Evolutionary conservation across 2,329 filamentous ascomycete genomes (phyloP), one percentile per base, ranked within the genome.

Genomic region (Nannizziopsis arthrosporioides): DNA sequence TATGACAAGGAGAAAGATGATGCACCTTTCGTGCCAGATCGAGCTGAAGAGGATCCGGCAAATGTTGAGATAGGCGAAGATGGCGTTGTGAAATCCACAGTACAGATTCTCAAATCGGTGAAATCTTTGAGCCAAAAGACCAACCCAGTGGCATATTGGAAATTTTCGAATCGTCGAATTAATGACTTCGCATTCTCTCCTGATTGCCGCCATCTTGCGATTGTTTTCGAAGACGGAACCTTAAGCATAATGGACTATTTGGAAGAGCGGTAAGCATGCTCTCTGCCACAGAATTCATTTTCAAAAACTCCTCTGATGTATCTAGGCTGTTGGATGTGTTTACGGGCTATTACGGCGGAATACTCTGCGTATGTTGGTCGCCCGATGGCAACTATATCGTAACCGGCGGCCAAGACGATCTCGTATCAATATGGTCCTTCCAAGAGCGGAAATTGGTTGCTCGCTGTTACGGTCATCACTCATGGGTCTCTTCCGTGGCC

Each of bases 1-100:
- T 98, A 96, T 57, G 92, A 98, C 67, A 98, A 96, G 67, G 89
- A 95, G 61, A 94, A 92, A 63, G 89, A 95, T 54, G 89, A 95
- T 62, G 81, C 82, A 0, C 73, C 80, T 1, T 92, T 94, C 59
- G 73, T 78, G 2, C 75, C 84, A 0, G 87, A 94, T 61, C 76
- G 83, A 31, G 53, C 58, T 15, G 65, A 62, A 31, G 59, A 60
- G 36, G 61, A 60, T 41, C 57, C 60, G 5, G 65, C 68, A 11
- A 59, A 60, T 3, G 46, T 62, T 60, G 51, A 51, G 12, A 57
- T 54, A 8, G 57, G 48, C 57, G 62, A 22, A 52, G 53, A 62
- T 52, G 51, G 57, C 53, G 48, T 51, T 45, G 44, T 61, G 27
- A 11, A 31, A 30, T 14, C 49, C 48, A 59, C 56, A 54, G 64